Evolutionary conservation across 805 yeast species (phyloP), one percentile per base, ranked within the genome.

Genomic region (Saturnispora bothae): DNA sequence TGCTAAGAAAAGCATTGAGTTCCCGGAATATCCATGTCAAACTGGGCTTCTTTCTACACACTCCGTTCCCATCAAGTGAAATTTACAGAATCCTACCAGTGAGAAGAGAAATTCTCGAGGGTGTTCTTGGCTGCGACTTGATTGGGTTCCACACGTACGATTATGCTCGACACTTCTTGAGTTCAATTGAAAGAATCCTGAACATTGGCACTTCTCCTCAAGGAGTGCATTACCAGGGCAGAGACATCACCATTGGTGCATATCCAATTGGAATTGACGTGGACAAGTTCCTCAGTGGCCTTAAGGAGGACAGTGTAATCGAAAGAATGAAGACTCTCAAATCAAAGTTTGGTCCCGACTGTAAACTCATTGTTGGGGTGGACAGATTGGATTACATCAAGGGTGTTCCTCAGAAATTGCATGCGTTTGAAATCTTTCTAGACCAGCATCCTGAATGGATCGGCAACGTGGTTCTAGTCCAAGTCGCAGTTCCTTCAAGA

Each of bases 221-320:
- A 46, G 95, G 96, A 15, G 83, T 92, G 15, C 79, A 80, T 44
- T 84, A 70, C 54, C 66, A 76, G 31, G 83, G 84, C 21, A 66
- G 89, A 36, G 73, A 75, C 43, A 89, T 92, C 33, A 74, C 76
- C 21, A 85, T 92, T 26, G 96, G 96, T 18, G 96, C 97, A 0
- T 89, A 88, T 71, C 98, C 99, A n/a, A 92, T 92, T 48, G 99
- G 99, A 41, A 92, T 92, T 43, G 98, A 92, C 54, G 95, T 86
- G 17, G 95, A 85, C 42, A 84, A 83, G 48, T 92, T 92, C 57
- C 63, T 80, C 13, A 82, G 77, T 17, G 97, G 95, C 0, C 60
- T 92, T 48, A 66, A 76, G 46, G 69, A 71, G 43, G 70, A 66
- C 1, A 51, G 63, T 4, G 96, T 88, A 4, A 67, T 72, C 32